Evolutionary conservation across 169 alveolate genomes (phyloP).

Genomic region (Cryptosporidium ubiquitum): DNA sequence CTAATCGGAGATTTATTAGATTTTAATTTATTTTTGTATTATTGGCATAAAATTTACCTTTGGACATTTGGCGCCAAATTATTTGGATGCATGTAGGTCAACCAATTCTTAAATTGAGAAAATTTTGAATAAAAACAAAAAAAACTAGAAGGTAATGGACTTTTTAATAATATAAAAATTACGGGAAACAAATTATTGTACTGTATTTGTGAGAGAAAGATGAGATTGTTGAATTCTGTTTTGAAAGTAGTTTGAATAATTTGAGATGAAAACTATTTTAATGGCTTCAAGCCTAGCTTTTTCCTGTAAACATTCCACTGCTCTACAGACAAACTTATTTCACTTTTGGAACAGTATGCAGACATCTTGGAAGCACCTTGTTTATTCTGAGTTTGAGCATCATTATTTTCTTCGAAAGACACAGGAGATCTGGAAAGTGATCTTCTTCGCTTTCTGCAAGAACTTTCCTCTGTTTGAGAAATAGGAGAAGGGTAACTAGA

Average conservation of each 20-base stretch:
- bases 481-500: background rate
- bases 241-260: background rate
- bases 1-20: background rate
- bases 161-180: background rate
- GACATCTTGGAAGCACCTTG: background rate
- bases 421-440: conserved; percentile 44
- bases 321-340: conserved; percentile 80
- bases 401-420: background rate
- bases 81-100: background rate
- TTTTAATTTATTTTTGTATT: no score
- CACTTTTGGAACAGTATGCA: background rate
- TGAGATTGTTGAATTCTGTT: no score
- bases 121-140: no score
- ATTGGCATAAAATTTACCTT: background rate
- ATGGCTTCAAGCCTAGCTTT: conserved; percentile 85
- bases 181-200: background rate
- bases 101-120: no score
- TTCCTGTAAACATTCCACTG: conserved; percentile 83
- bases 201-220: no score
- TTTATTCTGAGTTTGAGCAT: background rate
- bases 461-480: background rate
- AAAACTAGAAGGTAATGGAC: background rate
- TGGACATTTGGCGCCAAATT: background rate
- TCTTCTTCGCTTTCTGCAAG: background rate
- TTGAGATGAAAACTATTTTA: conserved; percentile 60